Percentiles rank a stretch among this genome's conserved stretches.
phyloP scores from a whole-genome alignment of 345 rosid species.

The Abelmoschus esculentus region DNA sequence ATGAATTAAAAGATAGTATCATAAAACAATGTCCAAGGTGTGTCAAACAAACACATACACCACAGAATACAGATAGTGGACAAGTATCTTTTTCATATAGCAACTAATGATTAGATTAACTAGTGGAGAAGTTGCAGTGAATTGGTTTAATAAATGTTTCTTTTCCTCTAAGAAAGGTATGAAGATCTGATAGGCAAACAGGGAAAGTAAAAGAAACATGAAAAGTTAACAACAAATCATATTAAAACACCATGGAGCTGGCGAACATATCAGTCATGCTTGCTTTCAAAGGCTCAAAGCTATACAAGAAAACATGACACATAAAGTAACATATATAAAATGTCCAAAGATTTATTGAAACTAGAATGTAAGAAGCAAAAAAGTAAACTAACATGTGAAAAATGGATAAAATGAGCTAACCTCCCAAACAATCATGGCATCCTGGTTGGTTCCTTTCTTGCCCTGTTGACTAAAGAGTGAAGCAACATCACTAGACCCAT shows the following conservation, averaged over 20 bases:
- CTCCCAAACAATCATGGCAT: constrained; percentile 99
- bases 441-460: constrained; percentile 98
- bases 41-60: not conserved
- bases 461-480: constrained; percentile 88
- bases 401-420: constrained; percentile 31
- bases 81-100: not conserved
- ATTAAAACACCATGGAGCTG: not conserved
- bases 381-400: constrained; percentile 1
- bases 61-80: not conserved
- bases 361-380: not conserved
- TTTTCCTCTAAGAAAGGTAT: not conserved
- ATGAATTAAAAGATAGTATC: not conserved
- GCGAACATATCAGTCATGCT: not conserved
- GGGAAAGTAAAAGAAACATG: not conserved
- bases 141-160: too few species aligned
- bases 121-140: not conserved
- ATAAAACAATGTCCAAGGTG: not conserved
- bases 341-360: not conserved
- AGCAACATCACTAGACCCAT: constrained; percentile 78
- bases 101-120: not conserved
- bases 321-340: not conserved
- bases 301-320: constrained; percentile 1
- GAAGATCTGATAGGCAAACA: not conserved
- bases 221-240: not conserved
- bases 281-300: not conserved